Evolutionary conservation across 495 filamentous ascomycete species (phyloP), one percentile per base, ranked within the genome.

Genomic region (Thermothielavioides terrestris): DNA sequence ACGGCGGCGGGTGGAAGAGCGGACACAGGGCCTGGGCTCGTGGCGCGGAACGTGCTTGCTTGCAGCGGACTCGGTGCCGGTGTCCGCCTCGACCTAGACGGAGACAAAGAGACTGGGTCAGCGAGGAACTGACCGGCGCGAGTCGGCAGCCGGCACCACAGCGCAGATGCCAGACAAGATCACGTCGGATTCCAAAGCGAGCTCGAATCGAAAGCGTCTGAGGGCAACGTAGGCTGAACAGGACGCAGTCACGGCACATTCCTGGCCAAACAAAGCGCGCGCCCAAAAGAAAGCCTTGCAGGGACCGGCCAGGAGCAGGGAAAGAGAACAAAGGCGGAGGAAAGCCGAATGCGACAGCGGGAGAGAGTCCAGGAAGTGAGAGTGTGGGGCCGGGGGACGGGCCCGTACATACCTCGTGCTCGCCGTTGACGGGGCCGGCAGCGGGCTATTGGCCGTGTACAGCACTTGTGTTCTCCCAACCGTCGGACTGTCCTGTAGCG

Each of bases 21-120:
- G 30, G 68, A 57, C 56, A 37, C 69, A 30, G 65, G 68, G 46
- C 69, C 53, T 45, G 72, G 70, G 57, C 68, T 74, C n/a, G n/a
- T n/a, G n/a, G n/a, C n/a, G n/a, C n/a, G n/a, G n/a, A n/a, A n/a
- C n/a, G n/a, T n/a, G n/a, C n/a, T n/a, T n/a, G n/a, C n/a, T n/a
- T n/a, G n/a, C n/a, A n/a, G n/a, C n/a, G n/a, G n/a, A n/a, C n/a
- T n/a, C 42, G 69, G 68, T 50, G 57, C 63, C 31, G 65, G 64
- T 59, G 55, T 61, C 56, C 62, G 65, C 51, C 56, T 64, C 41
- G 61, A 68, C 59, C 72, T 74, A 55, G 39, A 50, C n/a, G 37
- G 34, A 32, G 49, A 42, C 30, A 47, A 55, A 53, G 49, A 44
- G 48, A 58, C 58, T 60, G 53, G 58, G 48, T 67, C 58, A 67